Conservation (phyloP, 768 basidiomycete species). For the Gelatoporia subvermispora region DNA sequence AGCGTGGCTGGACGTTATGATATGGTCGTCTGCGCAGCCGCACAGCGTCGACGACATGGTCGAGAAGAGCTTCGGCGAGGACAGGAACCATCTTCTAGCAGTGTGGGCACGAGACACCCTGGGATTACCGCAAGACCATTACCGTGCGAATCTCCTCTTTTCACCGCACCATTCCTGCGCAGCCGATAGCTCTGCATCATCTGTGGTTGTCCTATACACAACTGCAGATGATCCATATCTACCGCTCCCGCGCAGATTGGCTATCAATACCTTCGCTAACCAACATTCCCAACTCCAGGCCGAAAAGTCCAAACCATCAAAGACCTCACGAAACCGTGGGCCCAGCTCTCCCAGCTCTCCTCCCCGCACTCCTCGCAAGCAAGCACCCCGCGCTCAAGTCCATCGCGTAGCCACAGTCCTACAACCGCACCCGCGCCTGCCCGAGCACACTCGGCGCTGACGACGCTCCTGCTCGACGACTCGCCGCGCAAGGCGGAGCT, state of each 20-base stretch:
- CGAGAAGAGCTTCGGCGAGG: constrained; percentile 46
- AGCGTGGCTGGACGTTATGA: constrained; percentile 76
- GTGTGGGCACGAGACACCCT: constrained; percentile 81
- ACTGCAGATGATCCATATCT: not conserved
- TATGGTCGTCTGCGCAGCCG: constrained; percentile 86
- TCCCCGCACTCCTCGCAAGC: constrained; percentile 11
- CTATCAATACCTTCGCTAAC: no score
- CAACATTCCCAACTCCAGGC: no score
- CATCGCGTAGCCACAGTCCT: not conserved
- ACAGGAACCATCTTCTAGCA: constrained; percentile 42
- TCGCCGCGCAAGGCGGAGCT: constrained; percentile 51
- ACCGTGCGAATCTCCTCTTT: constrained; percentile 49
- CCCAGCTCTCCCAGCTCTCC: constrained; percentile 23
- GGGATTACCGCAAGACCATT: constrained; percentile 56
- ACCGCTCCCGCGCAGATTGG: no score
- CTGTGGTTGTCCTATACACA: constrained; percentile 1
- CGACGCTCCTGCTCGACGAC: constrained; percentile 49
- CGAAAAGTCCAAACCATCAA: constrained; percentile 59
- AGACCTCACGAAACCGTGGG: constrained; percentile 68
- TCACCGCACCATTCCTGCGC: not conserved
- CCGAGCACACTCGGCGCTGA: constrained; percentile 36
- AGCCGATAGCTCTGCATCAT: no score
- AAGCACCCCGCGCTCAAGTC: constrained; percentile 6
- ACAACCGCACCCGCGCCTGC: not conserved
- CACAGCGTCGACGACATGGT: constrained; percentile 78